These are phyloP conservation scores for Aspergillaceae sp. DNA, from an alignment of 2,329 filamentous ascomycete species.

Conservation along the genomic window DNA sequence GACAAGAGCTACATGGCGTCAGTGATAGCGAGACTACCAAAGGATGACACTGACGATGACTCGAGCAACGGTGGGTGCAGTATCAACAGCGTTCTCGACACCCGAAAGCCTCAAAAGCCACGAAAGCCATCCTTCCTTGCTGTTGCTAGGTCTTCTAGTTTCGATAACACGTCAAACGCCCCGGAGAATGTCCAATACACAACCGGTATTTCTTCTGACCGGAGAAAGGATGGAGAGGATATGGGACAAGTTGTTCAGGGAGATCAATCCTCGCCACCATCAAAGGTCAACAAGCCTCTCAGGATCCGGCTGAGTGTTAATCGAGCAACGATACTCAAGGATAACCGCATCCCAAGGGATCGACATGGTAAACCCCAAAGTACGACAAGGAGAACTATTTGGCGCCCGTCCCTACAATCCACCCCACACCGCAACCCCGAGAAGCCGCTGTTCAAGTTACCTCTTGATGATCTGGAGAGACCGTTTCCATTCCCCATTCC, in stretches of 20 bases:
- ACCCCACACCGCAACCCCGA: constrained; percentile 1
- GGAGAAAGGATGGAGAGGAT: neutral
- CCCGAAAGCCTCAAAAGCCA: constrained; percentile 6
- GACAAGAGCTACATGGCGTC: neutral
- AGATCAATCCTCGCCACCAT: neutral
- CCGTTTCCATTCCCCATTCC: constrained; percentile 10
- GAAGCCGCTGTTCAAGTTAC: neutral
- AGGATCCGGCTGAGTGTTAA: neutral
- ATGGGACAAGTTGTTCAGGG: neutral
- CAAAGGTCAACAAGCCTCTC: neutral
- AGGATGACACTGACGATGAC: neutral
- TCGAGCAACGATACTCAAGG: neutral
- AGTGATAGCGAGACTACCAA: neutral
- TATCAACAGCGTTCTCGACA: neutral
- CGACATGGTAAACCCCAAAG: neutral
- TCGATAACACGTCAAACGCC: neutral
- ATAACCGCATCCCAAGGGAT: neutral
- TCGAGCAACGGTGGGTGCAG: neutral
- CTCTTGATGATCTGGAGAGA: constrained; percentile 5
- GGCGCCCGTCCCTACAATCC: constrained; percentile 2
- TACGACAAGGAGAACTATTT: neutral
- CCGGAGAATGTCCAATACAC: neutral
- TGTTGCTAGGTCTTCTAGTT: neutral
- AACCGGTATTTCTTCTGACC: too few relatives aligned
- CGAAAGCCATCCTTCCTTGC: constrained; percentile 9